phyloP scores from a whole-genome alignment of 1,139 yeast species.

The Hansenula anomala region DNA sequence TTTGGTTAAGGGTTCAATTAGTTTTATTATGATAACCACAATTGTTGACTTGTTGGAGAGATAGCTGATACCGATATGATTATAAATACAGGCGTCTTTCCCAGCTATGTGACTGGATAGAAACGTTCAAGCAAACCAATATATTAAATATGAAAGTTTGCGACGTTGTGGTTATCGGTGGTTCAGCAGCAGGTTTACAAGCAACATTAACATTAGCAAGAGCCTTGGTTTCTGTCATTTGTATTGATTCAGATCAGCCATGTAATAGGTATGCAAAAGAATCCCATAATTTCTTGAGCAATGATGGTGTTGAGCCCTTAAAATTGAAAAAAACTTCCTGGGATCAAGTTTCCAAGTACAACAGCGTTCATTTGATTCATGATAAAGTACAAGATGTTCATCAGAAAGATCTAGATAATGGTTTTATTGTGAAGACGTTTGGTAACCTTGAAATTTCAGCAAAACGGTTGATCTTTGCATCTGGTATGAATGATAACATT shows the following conservation, averaged over 20 bases:
- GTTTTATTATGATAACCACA: too few species aligned
- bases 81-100: too few species aligned
- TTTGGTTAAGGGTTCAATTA: too few species aligned
- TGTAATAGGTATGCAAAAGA: constrained; percentile 7
- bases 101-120: too few species aligned
- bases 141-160: neutral
- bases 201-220: constrained; percentile 6
- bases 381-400: constrained; percentile 2
- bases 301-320: constrained; percentile 6
- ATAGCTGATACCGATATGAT: too few species aligned
- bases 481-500: constrained; percentile 5
- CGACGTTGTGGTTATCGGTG: constrained; percentile 8
- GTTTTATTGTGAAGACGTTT: too few species aligned
- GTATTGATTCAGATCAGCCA: constrained; percentile 5
- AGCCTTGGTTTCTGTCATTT: constrained; percentile 2
- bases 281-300: constrained; percentile 5
- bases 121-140: too few species aligned
- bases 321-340: neutral
- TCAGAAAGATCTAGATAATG: too few species aligned
- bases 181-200: constrained; percentile 6
- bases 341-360: constrained; percentile 2
- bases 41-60: too few species aligned
- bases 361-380: neutral
- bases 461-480: constrained; percentile 2
- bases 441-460: too few species aligned